phyloP scores from a whole-genome alignment of 2,329 filamentous ascomycete species.

The Talaromyces albobiverticillius region DNA sequence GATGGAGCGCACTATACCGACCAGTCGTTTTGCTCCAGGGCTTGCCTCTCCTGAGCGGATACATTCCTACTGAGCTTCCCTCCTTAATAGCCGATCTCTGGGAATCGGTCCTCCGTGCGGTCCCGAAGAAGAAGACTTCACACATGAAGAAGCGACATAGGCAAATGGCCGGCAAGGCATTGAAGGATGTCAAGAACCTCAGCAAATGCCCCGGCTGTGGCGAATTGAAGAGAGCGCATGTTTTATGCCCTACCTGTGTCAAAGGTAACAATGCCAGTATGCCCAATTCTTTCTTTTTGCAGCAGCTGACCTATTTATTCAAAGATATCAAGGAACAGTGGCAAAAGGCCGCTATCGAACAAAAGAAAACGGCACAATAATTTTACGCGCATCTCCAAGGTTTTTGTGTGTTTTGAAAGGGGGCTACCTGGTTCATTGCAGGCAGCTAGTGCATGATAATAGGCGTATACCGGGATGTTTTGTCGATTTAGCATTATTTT shows the following conservation, averaged over 20 bases:
- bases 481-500: not conserved
- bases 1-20: not conserved
- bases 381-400: not conserved
- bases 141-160: slow-evolving; percentile 92
- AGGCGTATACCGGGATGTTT: slow-evolving; percentile 8
- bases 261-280: slow-evolving; percentile 57
- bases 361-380: not conserved
- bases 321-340: slow-evolving; percentile 48
- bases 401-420: slow-evolving; percentile 1
- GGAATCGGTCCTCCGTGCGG: slow-evolving; percentile 87
- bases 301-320: not conserved
- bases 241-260: slow-evolving; percentile 84
- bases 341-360: slow-evolving; percentile 23
- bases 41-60: slow-evolving; percentile 23
- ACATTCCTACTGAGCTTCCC: slow-evolving; percentile 60
- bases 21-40: not conserved
- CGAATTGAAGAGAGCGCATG: slow-evolving; percentile 79
- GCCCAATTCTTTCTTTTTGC: not conserved
- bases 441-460: slow-evolving; percentile 6
- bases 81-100: slow-evolving; percentile 77
- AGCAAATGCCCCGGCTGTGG: slow-evolving; percentile 91
- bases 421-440: not conserved
- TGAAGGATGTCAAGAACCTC: slow-evolving; percentile 84
- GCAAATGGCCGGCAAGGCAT: slow-evolving; percentile 90
- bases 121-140: slow-evolving; percentile 98